A percentile compares a stretch with the other conserved stretches of the same genome.
These are phyloP conservation scores for Neopestalotiopsis sp. DNA, from an alignment of 2,329 filamentous ascomycete species.

Conservation along the genomic window DNA sequence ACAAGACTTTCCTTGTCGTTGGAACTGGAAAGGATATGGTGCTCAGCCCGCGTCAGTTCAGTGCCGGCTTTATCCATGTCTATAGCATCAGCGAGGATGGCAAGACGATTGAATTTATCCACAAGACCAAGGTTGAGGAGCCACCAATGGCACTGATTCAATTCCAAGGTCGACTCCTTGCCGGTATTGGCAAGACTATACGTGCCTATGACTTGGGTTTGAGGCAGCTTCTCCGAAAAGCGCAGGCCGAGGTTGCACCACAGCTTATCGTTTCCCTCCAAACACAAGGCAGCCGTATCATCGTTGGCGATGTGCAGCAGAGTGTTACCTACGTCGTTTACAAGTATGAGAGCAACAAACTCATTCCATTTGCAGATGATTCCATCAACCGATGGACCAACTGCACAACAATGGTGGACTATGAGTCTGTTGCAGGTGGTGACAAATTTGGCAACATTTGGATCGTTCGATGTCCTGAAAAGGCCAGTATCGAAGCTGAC, in stretches of 20 bases:
- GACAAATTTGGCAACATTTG: conserved; percentile 99
- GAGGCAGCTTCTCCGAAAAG: conserved; percentile 89
- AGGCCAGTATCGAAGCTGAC: conserved; percentile 87
- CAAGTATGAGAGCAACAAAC: conserved; percentile 86
- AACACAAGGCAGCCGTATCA: conserved; percentile 87
- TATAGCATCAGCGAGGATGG: conserved; percentile 90
- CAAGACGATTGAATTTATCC: conserved; percentile 89
- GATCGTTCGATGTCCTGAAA: conserved; percentile 85
- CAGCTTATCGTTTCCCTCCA: conserved; percentile 88
- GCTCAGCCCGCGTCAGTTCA: conserved; percentile 75
- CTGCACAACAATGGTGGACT: conserved; percentile 92
- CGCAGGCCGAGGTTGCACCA: conserved; percentile 78
- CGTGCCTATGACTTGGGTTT: conserved; percentile 93
- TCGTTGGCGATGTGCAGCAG: conserved; percentile 89
- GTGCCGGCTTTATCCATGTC: conserved; percentile 85
- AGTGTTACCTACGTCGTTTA: conserved; percentile 92
- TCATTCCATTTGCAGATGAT: conserved; percentile 95
- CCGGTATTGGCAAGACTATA: conserved; percentile 83
- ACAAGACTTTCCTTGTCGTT: conserved; percentile 89
- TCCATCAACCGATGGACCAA: conserved; percentile 89
- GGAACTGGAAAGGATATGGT: conserved; percentile 92
- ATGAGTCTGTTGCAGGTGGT: conserved; percentile 91
- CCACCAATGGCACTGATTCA: conserved; percentile 88
- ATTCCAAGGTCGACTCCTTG: conserved; percentile 89
- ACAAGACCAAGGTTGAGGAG: conserved; percentile 92